A percentile compares a stretch with the other conserved stretches of the same genome.
Evolutionary conservation across 2,329 filamentous ascomycete species (phyloP).

Genomic region (Colletotrichum trifolii): DNA sequence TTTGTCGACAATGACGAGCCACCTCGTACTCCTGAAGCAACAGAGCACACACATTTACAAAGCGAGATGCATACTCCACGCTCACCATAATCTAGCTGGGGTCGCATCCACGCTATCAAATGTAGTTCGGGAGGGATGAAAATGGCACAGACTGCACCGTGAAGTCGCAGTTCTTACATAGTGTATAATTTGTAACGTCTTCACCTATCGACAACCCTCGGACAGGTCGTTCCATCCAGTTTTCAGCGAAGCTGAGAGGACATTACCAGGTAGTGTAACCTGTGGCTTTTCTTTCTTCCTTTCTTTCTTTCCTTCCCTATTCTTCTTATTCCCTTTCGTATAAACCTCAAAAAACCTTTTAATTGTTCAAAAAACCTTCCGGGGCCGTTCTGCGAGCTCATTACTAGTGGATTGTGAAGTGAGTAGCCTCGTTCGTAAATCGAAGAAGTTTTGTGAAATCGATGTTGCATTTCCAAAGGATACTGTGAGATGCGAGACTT

Average conservation of each 20-base stretch:
- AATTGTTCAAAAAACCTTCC: neutral
- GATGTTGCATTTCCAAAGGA: too few relatives aligned
- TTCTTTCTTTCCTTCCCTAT: too few relatives aligned
- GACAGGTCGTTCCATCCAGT: neutral
- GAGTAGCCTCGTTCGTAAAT: too few relatives aligned
- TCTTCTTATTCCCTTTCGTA: neutral
- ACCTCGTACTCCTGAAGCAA: slow-evolving; percentile 15
- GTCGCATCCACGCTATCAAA: neutral
- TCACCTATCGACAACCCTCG: neutral
- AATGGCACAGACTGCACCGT: too few relatives aligned
- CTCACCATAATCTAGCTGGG: slow-evolving; percentile 2
- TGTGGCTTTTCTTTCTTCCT: too few relatives aligned
- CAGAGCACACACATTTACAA: slow-evolving; percentile 26
- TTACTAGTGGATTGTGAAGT: too few relatives aligned
- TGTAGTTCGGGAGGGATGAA: too few relatives aligned
- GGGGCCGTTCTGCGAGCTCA: too few relatives aligned
- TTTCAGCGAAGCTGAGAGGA: neutral
- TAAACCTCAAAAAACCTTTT: neutral
- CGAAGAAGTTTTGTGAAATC: too few relatives aligned
- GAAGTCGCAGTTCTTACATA: neutral
- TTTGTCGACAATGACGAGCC: slow-evolving; percentile 24
- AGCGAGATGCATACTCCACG: slow-evolving; percentile 10
- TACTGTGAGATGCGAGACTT: too few relatives aligned
- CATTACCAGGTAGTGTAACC: too few relatives aligned
- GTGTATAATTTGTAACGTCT: neutral